Evolutionary conservation across 495 filamentous ascomycete genomes (phyloP), one percentile per base, ranked within the genome.

Genomic region (Talaromyces proteolyticus): DNA sequence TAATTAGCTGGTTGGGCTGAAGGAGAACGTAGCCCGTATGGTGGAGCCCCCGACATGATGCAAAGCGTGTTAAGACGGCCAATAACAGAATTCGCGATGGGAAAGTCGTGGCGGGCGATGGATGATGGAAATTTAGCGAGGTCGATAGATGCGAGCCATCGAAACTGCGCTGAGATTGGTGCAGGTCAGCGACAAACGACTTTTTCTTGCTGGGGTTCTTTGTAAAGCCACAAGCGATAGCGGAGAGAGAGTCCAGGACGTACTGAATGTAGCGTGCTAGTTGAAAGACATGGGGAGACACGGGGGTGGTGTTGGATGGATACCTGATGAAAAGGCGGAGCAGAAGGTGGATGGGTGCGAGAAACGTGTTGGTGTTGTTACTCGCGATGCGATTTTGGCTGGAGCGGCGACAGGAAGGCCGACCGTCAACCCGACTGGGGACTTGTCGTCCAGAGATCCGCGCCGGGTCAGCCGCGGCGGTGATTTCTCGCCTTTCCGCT

Each of bases 1-100:
- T 65, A 69, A 24, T 58, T 66, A 51, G 63, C 59, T 57, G 29
- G 63, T 59, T 58, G 37, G 68, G 68, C 56, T 69, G 68, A 50
- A 54, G 72, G 65, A 54, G 68, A 71, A 58, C 69, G 71, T 47
- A 63, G 60, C 52, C 68, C 67, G 54, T 72, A 74, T 47, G 70
- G 69, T 60, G 70, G 70, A 68, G 67, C 65, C 53, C 72, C 72
- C 57, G 70, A 67, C 72, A 75, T 75, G 62, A 56, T 73, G 66
- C n/a, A n/a, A n/a, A n/a, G n/a, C n/a, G n/a, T n/a, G n/a, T n/a
- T n/a, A n/a, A n/a, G n/a, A n/a, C n/a, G n/a, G n/a, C n/a, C n/a
- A n/a, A n/a, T n/a, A n/a, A n/a, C n/a, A n/a, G n/a, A n/a, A n/a
- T n/a, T n/a, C n/a, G n/a, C n/a, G n/a, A n/a, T n/a, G n/a, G n/a